Base-by-base conservation (phyloP, 2,329 filamentous ascomycete genomes). In the Scytalidium lignicola region DNA sequence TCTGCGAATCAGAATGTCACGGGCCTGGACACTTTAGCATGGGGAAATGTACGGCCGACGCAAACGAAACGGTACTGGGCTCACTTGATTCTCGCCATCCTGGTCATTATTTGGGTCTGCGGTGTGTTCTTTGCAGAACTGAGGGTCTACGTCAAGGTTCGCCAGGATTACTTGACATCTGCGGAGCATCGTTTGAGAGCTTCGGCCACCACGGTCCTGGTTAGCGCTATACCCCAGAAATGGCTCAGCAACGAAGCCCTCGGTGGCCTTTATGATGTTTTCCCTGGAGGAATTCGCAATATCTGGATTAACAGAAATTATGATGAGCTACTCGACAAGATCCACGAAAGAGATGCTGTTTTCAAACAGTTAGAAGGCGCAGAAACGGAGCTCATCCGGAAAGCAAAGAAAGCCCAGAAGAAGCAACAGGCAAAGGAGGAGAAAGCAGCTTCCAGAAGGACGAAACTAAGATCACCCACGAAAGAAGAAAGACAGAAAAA, bases 251-350 rank as follows among this genome's bases (percentile, higher is more conserved):
- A 89, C 44, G 84, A 95, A 41, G 88, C 89, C 0, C 76, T 99
- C 3, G 79, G 83, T 50, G 86, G 86, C 0, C 74, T 99, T 0
- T 99, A 95, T 61, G 93, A 99, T 65, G 91, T 97, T 1, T 97
- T 96, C 59, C 93, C 93, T 0, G 93, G 93, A 18, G 93, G 93
- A 23, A 86, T 99, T 62, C 82, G 89, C 51, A 97, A 97, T 58
- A 88, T 99, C 43, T 99, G 92, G 91, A 84, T 99, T 59, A 99
- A 96, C 51, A 82, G 92, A 53, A 88, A 99, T 63, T 85, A 90
- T 57, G 88, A 91, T 41, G 78, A 85, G 8, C 77, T 99, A 10
- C 78, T 88, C 43, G 86, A 91, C 53, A 97, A 97, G 65, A 86
- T 97, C 42, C 79, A 88, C 44, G 72, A 82, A 55, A 80, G 93